These are phyloP conservation scores for Pythium aristosporum DNA, from an alignment of 352 stramenopile species.

Conservation along the genomic window DNA sequence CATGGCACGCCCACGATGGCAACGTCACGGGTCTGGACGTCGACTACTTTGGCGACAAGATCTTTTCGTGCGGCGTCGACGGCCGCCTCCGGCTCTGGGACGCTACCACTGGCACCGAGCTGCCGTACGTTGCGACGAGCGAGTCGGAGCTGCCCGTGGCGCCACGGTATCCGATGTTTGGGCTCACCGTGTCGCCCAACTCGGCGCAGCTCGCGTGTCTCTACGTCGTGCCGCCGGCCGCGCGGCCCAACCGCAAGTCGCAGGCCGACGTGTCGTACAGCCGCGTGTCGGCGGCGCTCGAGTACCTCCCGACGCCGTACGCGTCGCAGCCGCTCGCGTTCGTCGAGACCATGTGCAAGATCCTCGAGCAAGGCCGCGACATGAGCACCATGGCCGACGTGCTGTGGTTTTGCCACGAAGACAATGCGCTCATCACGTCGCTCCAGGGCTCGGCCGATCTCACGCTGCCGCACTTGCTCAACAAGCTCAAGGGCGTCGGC, in stretches of 20 bases:
- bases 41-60: constrained; percentile 62
- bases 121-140: constrained; percentile 22
- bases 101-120: constrained; percentile 35
- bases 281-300: constrained; percentile 65
- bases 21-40: constrained; percentile 64
- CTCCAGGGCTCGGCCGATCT: constrained; percentile 49
- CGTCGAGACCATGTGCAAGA: constrained; percentile 45
- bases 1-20: constrained; percentile 66
- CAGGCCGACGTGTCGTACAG: constrained; percentile 86
- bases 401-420: constrained; percentile 77
- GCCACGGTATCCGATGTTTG: constrained; percentile 61
- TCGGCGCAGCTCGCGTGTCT: constrained; percentile 64
- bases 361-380: constrained; percentile 52
- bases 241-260: constrained; percentile 77
- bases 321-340: constrained; percentile 42
- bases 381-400: constrained; percentile 72
- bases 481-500: constrained; percentile 44
- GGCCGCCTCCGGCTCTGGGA: constrained; percentile 67
- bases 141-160: not conserved
- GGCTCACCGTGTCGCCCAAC: constrained; percentile 66
- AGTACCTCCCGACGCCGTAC: constrained; percentile 68
- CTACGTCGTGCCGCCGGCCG: constrained; percentile 73
- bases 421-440: constrained; percentile 57
- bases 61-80: constrained; percentile 65
- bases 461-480: constrained; percentile 53